These are phyloP conservation scores for Cronartium ribicola DNA, from an alignment of 1,284 basidiomycete species.

Conservation along the genomic window DNA sequence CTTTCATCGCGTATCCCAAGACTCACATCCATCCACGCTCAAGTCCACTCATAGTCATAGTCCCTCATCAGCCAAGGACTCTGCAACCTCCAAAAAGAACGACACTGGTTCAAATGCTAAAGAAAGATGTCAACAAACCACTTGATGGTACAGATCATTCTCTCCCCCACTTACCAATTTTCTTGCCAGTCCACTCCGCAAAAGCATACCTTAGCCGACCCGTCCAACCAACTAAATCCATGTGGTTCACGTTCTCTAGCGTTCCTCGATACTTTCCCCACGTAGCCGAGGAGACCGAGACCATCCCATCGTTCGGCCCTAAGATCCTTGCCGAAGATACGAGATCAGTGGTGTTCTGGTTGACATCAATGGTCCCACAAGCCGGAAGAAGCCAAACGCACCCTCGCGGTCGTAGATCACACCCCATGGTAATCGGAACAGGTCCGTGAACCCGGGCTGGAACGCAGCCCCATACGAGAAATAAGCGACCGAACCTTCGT, in stretches of 20 bases:
- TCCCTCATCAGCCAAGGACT: constrained; percentile 45
- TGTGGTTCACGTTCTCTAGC: constrained; percentile 79
- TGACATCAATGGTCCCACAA: constrained; percentile 54
- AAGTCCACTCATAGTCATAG: constrained; percentile 14
- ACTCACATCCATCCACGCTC: too few relatives aligned
- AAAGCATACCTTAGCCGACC: constrained; percentile 42
- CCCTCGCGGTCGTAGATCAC: constrained; percentile 23
- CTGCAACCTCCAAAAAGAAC: constrained; percentile 44
- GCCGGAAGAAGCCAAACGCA: constrained; percentile 21
- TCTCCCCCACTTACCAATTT: not conserved
- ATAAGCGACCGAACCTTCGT: constrained; percentile 72
- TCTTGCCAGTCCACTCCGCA: constrained; percentile 12
- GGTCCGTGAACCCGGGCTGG: constrained; percentile 78
- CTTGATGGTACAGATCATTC: not conserved
- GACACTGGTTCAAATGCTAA: constrained; percentile 43
- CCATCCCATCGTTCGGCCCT: constrained; percentile 72
- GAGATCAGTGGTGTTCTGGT: constrained; percentile 68
- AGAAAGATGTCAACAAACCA: constrained; percentile 55
- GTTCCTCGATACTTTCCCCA: constrained; percentile 59
- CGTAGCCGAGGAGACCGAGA: constrained; percentile 73
- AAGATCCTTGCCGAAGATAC: not conserved
- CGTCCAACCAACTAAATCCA: constrained; percentile 63
- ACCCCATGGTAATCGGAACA: constrained; percentile 57
- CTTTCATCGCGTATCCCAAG: too few relatives aligned
- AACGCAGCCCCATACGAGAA: constrained; percentile 90